A percentile compares a stretch with the other conserved stretches of the same genome.
Evolutionary conservation across 1,139 yeast genomes (phyloP).

Genomic region (Sugiyamaella pinicola): DNA sequence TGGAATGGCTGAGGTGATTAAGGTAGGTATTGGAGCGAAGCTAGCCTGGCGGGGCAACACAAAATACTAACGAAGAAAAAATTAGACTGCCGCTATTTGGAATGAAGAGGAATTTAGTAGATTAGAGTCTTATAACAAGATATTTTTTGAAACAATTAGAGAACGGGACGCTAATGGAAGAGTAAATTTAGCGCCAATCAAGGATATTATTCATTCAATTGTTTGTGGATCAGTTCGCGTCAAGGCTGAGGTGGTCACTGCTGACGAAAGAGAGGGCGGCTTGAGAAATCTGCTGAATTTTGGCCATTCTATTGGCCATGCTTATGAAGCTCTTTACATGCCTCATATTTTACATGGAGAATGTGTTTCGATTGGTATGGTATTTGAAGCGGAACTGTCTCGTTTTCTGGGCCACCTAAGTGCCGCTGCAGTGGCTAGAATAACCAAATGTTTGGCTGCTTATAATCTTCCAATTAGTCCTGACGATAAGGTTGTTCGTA

Average conservation of each 20-base stretch:
- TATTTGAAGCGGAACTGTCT: constrained; percentile 90
- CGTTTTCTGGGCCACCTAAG: constrained; percentile 86
- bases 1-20: constrained; percentile 98
- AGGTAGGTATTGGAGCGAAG: constrained; percentile 47
- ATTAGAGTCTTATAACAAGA: constrained; percentile 72
- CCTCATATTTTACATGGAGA: constrained; percentile 98
- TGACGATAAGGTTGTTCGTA: constrained; percentile 70
- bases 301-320: constrained; percentile 98
- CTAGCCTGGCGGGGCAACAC: too few relatives aligned
- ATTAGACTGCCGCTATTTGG: constrained; percentile 97
- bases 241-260: constrained; percentile 90
- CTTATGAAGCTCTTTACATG: constrained; percentile 92
- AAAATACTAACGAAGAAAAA: constrained; percentile 13
- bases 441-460: constrained; percentile 77
- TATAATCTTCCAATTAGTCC: constrained; percentile 84
- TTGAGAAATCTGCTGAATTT: constrained; percentile 88
- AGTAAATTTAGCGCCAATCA: constrained; percentile 65
- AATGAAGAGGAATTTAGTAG: constrained; percentile 83
- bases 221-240: constrained; percentile 87
- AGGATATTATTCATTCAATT: constrained; percentile 71
- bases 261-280: constrained; percentile 95
- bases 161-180: constrained; percentile 46
- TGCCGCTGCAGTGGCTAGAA: constrained; percentile 92
- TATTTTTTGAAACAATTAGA: constrained; percentile 64
- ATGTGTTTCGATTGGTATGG: constrained; percentile 94